Conservation (phyloP, 805 yeast genomes). For the Saccharomycopsis sp. region DNA sequence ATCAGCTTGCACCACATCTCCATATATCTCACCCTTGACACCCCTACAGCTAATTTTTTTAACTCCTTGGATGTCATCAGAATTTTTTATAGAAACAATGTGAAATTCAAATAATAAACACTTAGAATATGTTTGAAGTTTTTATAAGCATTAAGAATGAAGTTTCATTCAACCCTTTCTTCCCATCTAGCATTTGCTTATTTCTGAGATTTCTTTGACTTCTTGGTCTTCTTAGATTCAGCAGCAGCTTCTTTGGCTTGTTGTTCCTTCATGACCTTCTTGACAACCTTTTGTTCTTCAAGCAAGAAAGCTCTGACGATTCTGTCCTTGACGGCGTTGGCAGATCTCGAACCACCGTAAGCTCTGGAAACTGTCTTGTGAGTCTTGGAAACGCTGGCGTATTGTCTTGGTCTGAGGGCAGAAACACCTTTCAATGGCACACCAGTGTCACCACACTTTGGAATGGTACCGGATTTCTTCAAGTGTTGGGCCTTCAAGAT, state of each 20-base stretch:
- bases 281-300: slow-evolving; percentile 99
- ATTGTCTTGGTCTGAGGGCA: slow-evolving; percentile 96
- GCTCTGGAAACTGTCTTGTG: slow-evolving; percentile 98
- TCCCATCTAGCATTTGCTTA: no score
- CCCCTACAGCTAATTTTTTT: no score
- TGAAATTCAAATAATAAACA: no score
- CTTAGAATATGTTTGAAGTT: no score
- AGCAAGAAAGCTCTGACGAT: slow-evolving; percentile 98
- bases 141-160: no score
- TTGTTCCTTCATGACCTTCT: slow-evolving; percentile 97
- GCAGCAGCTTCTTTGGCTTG: slow-evolving; percentile 76
- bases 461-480: slow-evolving; percentile 82
- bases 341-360: slow-evolving; percentile 99
- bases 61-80: no score
- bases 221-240: slow-evolving; percentile 26
- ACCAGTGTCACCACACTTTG: slow-evolving; percentile 87
- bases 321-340: slow-evolving; percentile 98
- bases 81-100: no score
- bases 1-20: no score
- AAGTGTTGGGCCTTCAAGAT: slow-evolving; percentile 96
- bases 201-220: slow-evolving; percentile 20
- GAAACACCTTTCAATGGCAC: slow-evolving; percentile 77
- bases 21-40: no score
- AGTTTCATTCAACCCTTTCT: no score
- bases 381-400: slow-evolving; percentile 90